Evolutionary conservation across 805 yeast species (phyloP), one percentile per base, ranked within the genome.

Genomic region (Wickerhamiella dianesei): DNA sequence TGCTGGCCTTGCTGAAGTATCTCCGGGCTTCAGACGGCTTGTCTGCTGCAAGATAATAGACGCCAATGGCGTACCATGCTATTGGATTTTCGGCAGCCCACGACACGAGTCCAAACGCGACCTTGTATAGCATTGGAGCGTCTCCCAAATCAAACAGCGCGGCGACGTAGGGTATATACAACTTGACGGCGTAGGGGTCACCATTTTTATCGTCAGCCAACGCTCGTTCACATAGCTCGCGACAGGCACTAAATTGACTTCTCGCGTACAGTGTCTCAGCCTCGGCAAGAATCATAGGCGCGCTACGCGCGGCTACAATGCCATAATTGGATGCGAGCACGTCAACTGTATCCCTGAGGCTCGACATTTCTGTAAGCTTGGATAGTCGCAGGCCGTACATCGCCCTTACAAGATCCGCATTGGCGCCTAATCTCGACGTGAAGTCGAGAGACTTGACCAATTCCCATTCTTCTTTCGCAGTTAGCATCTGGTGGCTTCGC

Each of bases 41-140:
- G 49, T 73, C 73, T 3, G 81, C 78, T 3, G 87, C 71, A 53
- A 89, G 68, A 60, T 92, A 92, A 64, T 92, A 89, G 2, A 85
- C 78, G 2, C 94, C 98, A 16, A 92, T 86, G 0, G 96, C 85
- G 49, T 86, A 72, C 95, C 96, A 92, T 0, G 97, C 80, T 32
- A 83, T 75, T 14, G 94, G 79, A 55, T 77, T 76, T 41, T 78
- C 77, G 0, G 97, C 95, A 51, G 83, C 82, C 49, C 74, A 71
- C 51, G 85, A 95, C 0, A 95, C 94, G 48, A 92, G 65, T 55
- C 81, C 82, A 59, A 92, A 96, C 0, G 96, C 81, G 35, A 81
- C 64, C 19, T 82, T 64, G 58, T 84, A 92, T 25, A 92, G 67
- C 64, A 80, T 82, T 64, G 86, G 86, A 50, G 78, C 79, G 1